Conservation (phyloP, 495 filamentous ascomycete species). For the Cryomyces antarcticus region DNA sequence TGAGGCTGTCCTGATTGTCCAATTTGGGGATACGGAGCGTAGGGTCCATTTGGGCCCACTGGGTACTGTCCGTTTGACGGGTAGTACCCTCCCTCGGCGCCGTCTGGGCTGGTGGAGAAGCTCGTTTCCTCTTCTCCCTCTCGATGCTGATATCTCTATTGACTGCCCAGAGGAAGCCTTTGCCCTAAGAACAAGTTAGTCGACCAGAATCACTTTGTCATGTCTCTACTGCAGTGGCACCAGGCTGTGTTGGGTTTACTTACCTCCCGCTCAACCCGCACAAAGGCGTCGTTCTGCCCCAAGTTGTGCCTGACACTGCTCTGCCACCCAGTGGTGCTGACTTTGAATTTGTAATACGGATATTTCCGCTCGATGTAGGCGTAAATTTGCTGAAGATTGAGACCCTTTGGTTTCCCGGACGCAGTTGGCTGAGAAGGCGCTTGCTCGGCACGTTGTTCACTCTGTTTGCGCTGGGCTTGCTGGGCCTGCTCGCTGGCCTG, state of each 20-base stretch:
- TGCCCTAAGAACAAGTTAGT: no score
- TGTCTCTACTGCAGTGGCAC: no score
- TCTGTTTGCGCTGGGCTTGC: no score
- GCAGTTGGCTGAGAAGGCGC: no score
- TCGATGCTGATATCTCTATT: constrained; percentile 16
- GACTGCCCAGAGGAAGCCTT: constrained; percentile 20
- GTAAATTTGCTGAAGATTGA: constrained; percentile 89
- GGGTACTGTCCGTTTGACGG: no score
- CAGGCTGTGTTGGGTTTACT: no score
- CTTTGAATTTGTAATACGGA: constrained; percentile 73
- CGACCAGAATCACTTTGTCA: no score
- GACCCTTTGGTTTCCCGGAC: constrained; percentile 32
- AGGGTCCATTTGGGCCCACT: no score
- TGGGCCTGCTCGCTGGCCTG: no score
- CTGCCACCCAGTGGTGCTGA: constrained; percentile 77
- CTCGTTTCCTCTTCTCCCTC: constrained; percentile 15
- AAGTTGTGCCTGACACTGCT: constrained; percentile 94
- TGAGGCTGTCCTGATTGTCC: constrained; percentile 4
- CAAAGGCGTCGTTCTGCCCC: constrained; percentile 70
- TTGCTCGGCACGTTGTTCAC: no score
- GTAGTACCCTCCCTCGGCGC: no score
- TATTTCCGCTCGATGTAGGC: constrained; percentile 70
- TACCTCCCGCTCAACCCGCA: constrained; percentile 52
- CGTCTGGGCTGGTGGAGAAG: constrained; percentile 5
- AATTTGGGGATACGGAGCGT: no score